Evolutionary conservation across 2,329 filamentous ascomycete species (phyloP).

Genomic region (Alternaria ventricosa): DNA sequence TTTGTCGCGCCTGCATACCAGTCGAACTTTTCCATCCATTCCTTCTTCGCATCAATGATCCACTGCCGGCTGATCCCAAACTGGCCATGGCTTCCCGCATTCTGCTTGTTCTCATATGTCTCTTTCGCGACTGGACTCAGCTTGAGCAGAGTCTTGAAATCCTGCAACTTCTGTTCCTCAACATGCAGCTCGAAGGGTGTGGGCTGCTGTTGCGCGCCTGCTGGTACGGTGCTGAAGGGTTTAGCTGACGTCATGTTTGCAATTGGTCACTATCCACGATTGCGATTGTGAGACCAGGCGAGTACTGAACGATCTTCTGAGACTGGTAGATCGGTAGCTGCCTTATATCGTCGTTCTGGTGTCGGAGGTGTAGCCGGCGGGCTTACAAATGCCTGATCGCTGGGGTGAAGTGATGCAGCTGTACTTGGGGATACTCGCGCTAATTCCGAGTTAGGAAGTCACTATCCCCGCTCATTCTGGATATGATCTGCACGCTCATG

Average conservation of each 20-base stretch:
- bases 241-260: slow-evolving; percentile 24
- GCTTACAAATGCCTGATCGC: slow-evolving; percentile 8
- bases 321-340: not conserved
- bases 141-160: slow-evolving; percentile 37
- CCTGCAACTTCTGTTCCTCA: slow-evolving; percentile 35
- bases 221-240: slow-evolving; percentile 21
- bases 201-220: slow-evolving; percentile 21
- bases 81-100: slow-evolving; percentile 35
- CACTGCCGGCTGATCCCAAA: slow-evolving; percentile 42
- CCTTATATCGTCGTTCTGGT: not conserved
- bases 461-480: not conserved
- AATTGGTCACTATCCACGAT: not conserved
- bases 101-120: slow-evolving; percentile 36
- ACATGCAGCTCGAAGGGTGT: slow-evolving; percentile 35
- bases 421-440: not conserved
- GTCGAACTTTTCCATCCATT: slow-evolving; percentile 44
- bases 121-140: slow-evolving; percentile 41
- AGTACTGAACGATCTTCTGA: too few relatives aligned
- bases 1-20: slow-evolving; percentile 28
- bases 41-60: slow-evolving; percentile 36
- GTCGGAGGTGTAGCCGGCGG: not conserved
- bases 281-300: not conserved
- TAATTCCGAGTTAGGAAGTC: not conserved
- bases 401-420: not conserved
- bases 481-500: slow-evolving; percentile 2